Evolutionary conservation across 2,329 filamentous ascomycete species (phyloP), one percentile per base, ranked within the genome.

Genomic region (Metarhizium sp.): DNA sequence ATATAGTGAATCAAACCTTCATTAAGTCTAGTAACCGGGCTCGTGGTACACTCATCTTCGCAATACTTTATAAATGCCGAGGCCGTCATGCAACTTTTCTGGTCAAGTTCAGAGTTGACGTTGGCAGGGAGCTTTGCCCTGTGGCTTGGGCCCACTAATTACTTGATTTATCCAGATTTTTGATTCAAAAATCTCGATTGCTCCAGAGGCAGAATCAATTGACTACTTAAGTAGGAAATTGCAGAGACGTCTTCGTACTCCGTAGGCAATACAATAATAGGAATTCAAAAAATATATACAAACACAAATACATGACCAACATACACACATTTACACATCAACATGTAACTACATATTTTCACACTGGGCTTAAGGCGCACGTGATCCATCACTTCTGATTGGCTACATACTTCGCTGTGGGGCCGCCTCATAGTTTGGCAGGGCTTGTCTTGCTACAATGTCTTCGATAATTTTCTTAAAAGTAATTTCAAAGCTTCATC

Each of bases 1-100:
- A 3, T 6, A 29, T 30, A 2, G 10, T 25, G 25, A 25, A 25
- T n/a, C 63, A 49, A 72, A 90, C 91, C 86, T 90, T 91, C 77
- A 92, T 82, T 60, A 96, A 80, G 68, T 90, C 87, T 61, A 86
- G 67, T 60, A 86, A 62, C 67, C 84, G 76, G 58, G 81, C 75
- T 57, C 81, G 81, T 69, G 82, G 75, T 61, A 86, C 79, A 69
- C 79, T 78, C 78, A 86, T 84, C 64, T 75, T 81, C 69, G 64
- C 68, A 25, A 67, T 70, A 54, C 25, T 52, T 62, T 62, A 62
- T 59, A 55, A 32, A 29, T 20, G 34, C 63, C 65, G 65, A 66
- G 54, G 65, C 52, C 50, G 25, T 43, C 45, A 18, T 13, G n/a
- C 42, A 32, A 51, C 18, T 40, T 50, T 45, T 48, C 51, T 53